Evolutionary conservation across 2,329 filamentous ascomycete species (phyloP).

Genomic region (Cercospora janseana): DNA sequence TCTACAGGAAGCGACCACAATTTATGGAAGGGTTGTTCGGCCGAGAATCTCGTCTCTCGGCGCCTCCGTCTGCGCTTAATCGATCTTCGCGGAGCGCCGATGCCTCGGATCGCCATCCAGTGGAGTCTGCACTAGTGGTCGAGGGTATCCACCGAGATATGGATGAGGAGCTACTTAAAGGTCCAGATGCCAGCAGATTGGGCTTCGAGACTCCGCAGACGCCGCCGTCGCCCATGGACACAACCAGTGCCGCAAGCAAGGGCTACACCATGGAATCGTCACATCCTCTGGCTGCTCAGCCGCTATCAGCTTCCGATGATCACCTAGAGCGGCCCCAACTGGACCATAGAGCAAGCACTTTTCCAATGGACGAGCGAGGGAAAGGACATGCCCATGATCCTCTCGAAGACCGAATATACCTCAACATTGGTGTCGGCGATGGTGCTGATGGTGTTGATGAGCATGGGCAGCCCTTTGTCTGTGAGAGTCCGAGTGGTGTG

Average conservation of each 20-base stretch:
- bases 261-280: conserved; percentile 7
- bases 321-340: conserved; percentile 13
- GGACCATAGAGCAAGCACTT: conserved; percentile 33
- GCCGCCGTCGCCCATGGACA: conserved; percentile 7
- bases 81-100: conserved; percentile 46
- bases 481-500: conserved; percentile 27
- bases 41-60: conserved; percentile 56
- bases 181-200: conserved; percentile 4
- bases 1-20: conserved; percentile 57
- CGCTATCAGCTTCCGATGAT: conserved; percentile 12
- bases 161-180: conserved; percentile 30
- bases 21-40: conserved; percentile 61
- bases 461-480: conserved; percentile 30
- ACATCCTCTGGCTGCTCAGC: conserved; percentile 11
- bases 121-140: conserved; percentile 52
- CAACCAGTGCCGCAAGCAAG: background rate
- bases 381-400: conserved; percentile 65
- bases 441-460: conserved; percentile 41
- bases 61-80: conserved; percentile 46
- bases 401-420: conserved; percentile 63
- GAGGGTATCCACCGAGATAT: conserved; percentile 54
- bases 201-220: conserved; percentile 7
- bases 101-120: conserved; percentile 50
- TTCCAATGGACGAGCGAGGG: conserved; percentile 38
- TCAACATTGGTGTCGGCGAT: conserved; percentile 70